Percentiles rank a stretch among this genome's conserved stretches.
These are phyloP conservation scores for Chaetomium tenue DNA, from an alignment of 495 filamentous ascomycete species.

Conservation along the genomic window DNA sequence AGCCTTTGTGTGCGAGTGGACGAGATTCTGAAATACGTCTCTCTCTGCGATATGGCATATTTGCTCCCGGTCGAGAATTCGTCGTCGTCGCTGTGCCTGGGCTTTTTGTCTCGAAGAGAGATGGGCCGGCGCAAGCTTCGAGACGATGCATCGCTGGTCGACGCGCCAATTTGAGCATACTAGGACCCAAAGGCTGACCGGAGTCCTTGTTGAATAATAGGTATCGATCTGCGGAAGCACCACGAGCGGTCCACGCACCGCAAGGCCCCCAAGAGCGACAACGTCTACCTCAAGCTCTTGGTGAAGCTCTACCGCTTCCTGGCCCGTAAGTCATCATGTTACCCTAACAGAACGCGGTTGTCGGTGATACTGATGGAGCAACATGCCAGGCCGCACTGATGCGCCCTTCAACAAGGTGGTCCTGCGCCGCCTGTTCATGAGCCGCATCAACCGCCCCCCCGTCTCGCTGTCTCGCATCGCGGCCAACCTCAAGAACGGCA, in stretches of 20 bases:
- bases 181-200: conserved; percentile 54
- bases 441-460: conserved; percentile 93
- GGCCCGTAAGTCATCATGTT: conserved; percentile 66
- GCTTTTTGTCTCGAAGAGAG: conserved; percentile 5
- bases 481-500: conserved; percentile 62
- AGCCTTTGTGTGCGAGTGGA: conserved; percentile 49
- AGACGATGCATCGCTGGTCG: conserved; percentile 31
- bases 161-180: conserved; percentile 45
- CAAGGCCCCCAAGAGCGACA: conserved; percentile 95
- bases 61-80: conserved; percentile 27
- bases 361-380: neutral
- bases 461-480: conserved; percentile 89
- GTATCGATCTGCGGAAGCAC: conserved; percentile 74
- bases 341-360: neutral
- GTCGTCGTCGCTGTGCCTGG: conserved; percentile 10
- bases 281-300: conserved; percentile 94
- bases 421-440: conserved; percentile 95
- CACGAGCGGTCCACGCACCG: conserved; percentile 85
- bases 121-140: conserved; percentile 6
- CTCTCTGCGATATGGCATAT: conserved; percentile 45
- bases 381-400: conserved; percentile 78
- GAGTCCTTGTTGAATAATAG: conserved; percentile 47
- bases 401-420: conserved; percentile 95
- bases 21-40: conserved; percentile 31
- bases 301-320: conserved; percentile 99